Evolutionary conservation across 495 filamentous ascomycete genomes (phyloP).

Genomic region (Xylona heveae): DNA sequence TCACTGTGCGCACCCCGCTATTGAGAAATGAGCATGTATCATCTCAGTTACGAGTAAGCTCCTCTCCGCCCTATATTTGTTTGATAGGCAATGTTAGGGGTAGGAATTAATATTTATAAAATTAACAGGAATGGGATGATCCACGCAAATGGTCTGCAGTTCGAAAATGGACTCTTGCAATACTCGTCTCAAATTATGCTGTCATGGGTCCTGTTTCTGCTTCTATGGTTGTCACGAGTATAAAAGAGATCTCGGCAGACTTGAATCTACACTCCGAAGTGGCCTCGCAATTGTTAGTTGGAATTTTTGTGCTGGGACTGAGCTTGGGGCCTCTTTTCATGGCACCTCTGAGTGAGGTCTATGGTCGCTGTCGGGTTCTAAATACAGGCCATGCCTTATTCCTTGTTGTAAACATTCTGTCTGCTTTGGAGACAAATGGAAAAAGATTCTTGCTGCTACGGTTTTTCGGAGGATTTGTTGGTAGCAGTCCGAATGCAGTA

Average conservation of each 20-base stretch:
- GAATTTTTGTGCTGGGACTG: slow-evolving; percentile 53
- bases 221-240: slow-evolving; percentile 51
- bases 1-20: too few relatives aligned
- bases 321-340: slow-evolving; percentile 39
- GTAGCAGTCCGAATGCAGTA: slow-evolving; percentile 30
- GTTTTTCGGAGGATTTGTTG: slow-evolving; percentile 35
- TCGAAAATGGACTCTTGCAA: slow-evolving; percentile 42
- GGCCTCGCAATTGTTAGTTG: slow-evolving; percentile 36
- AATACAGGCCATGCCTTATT: slow-evolving; percentile 44
- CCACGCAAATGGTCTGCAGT: slow-evolving; percentile 41
- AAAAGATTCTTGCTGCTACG: slow-evolving; percentile 30
- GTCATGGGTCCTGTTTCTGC: slow-evolving; percentile 54
- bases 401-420: slow-evolving; percentile 33
- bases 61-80: too few relatives aligned
- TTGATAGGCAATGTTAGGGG: too few relatives aligned
- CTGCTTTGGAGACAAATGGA: slow-evolving; percentile 27
- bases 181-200: slow-evolving; percentile 25
- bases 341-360: slow-evolving; percentile 42
- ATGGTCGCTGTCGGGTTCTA: slow-evolving; percentile 34
- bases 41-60: too few relatives aligned
- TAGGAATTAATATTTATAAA: too few relatives aligned
- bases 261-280: slow-evolving; percentile 35
- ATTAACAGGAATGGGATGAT: too few relatives aligned
- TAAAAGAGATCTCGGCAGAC: slow-evolving; percentile 31
- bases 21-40: too few relatives aligned